Evolutionary conservation across 768 basidiomycete species (phyloP), one percentile per base, ranked within the genome.

Genomic region (Daedalea quercina): DNA sequence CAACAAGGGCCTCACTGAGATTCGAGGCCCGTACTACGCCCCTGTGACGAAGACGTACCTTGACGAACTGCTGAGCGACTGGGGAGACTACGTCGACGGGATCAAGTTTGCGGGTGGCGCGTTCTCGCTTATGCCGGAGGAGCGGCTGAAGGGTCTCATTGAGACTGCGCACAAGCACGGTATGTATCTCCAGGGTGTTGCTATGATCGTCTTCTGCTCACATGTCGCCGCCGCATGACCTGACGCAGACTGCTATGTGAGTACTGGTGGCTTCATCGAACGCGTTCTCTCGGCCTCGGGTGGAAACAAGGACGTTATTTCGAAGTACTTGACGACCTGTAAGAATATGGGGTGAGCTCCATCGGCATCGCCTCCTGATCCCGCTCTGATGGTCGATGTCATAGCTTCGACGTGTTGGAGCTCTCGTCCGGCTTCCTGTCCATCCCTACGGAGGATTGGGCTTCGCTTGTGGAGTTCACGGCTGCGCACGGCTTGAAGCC

Each of bases 61-160:
- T 17, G 64, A 74, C 37, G 73, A 76, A 44, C 56, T 74, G 1
- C 67, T 74, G 3, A 63, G 63, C 45, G 70, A 74, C 52, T 73
- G 73, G 71, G 69, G 72, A 7, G 66, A 69, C 43, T 73, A 68
- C 54, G 71, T 74, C 22, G 76, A 77, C 51, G 70, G 74, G 0
- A 61, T 76, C 47, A 76, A 77, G 58, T 75, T 75, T 49, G 73
- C 73, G 1, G 73, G 73, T 4, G 74, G 75, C 12, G 69, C 68
- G 0, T 75, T 74, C 54, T 67, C 69, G 40, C 65, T 73, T 44
- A 72, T 76, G 69, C 76, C 73, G 0, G 65, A 69, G 57, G 69
- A 70, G 9, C 58, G 66, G 47, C 57, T 76, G 53, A 64, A 53
- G 24, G 66, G 57, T 9, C 54, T 76, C 53, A 73, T 76, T 45